Percentiles rank a stretch among this genome's conserved stretches.
Evolutionary conservation across 2,329 filamentous ascomycete species (phyloP).

Genomic region (Moelleriella libera): DNA sequence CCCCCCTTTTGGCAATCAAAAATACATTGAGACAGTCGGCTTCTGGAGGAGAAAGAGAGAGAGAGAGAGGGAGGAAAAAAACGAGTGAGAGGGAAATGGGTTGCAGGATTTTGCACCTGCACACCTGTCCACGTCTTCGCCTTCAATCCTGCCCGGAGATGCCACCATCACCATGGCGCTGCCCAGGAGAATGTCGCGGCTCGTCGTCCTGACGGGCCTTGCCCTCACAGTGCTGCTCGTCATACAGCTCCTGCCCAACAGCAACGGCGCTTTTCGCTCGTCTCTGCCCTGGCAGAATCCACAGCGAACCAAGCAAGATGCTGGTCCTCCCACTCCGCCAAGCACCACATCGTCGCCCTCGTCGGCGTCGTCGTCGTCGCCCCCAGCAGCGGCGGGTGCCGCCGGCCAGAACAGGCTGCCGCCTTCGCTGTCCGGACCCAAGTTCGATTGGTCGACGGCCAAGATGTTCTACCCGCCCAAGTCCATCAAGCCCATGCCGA

Average conservation of each 20-base stretch:
- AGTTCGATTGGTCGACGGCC: slow-evolving; percentile 17
- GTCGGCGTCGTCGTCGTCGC: too few species aligned
- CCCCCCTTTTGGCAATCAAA: too few species aligned
- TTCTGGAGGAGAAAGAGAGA: too few species aligned
- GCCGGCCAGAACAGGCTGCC: too few species aligned
- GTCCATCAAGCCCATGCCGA: slow-evolving; percentile 17
- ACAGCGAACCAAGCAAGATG: too few species aligned
- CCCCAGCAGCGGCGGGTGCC: too few species aligned
- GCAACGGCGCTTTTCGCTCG: neutral
- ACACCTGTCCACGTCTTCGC: neutral
- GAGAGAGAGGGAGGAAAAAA: neutral
- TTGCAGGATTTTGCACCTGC: neutral
- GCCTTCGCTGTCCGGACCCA: neutral
- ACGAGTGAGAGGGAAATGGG: neutral
- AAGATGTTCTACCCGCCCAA: slow-evolving; percentile 14
- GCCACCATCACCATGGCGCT: slow-evolving; percentile 9
- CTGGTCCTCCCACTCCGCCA: neutral
- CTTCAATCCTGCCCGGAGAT: neutral
- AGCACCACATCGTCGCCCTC: neutral
- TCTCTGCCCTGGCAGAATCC: neutral
- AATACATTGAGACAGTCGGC: too few species aligned
- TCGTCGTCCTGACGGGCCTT: slow-evolving; percentile 9
- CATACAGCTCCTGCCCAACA: slow-evolving; percentile 8
- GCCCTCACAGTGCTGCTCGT: slow-evolving; percentile 9
- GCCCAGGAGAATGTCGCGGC: slow-evolving; percentile 10